Conservation (phyloP, 352 stramenopile genomes). For the Thraustotheca clavata region DNA sequence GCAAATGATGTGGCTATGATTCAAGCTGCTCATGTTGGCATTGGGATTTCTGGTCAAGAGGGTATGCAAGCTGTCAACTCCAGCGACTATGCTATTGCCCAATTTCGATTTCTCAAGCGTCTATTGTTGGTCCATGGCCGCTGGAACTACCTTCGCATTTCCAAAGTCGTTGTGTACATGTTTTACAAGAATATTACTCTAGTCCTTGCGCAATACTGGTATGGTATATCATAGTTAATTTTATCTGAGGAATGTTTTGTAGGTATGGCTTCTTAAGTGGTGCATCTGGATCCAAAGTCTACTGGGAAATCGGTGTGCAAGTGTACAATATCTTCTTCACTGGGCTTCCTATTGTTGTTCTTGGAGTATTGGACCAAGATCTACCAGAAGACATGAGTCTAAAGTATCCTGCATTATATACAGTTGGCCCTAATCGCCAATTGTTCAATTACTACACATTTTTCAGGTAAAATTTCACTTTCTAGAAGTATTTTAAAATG, state of each 20-base stretch:
- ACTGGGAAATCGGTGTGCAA: constrained; percentile 78
- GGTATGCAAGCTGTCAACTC: constrained; percentile 92
- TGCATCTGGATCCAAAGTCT: constrained; percentile 84
- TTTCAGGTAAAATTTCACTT: constrained; percentile 24
- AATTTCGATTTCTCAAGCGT: constrained; percentile 89
- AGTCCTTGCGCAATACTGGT: constrained; percentile 85
- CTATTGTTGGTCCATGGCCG: constrained; percentile 88
- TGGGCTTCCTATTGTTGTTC: constrained; percentile 83
- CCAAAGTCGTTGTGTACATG: constrained; percentile 87
- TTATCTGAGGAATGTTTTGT: constrained; percentile 30
- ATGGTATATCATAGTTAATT: constrained; percentile 36
- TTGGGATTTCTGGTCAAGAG: constrained; percentile 92
- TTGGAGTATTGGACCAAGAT: constrained; percentile 80
- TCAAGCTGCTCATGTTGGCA: constrained; percentile 87
- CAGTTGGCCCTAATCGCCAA: constrained; percentile 44
- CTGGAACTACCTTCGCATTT: constrained; percentile 88
- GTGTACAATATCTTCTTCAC: constrained; percentile 95
- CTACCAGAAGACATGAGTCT: constrained; percentile 61
- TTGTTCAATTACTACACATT: constrained; percentile 81
- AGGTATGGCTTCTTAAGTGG: constrained; percentile 85
- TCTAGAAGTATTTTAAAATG: background rate
- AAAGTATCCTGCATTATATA: constrained; percentile 72
- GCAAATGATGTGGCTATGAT: constrained; percentile 95
- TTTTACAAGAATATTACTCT: constrained; percentile 95
- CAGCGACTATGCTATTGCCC: constrained; percentile 89